These are phyloP conservation scores for Tuber umbilicatum DNA, from an alignment of 495 filamentous ascomycete genomes.

Conservation along the genomic window DNA sequence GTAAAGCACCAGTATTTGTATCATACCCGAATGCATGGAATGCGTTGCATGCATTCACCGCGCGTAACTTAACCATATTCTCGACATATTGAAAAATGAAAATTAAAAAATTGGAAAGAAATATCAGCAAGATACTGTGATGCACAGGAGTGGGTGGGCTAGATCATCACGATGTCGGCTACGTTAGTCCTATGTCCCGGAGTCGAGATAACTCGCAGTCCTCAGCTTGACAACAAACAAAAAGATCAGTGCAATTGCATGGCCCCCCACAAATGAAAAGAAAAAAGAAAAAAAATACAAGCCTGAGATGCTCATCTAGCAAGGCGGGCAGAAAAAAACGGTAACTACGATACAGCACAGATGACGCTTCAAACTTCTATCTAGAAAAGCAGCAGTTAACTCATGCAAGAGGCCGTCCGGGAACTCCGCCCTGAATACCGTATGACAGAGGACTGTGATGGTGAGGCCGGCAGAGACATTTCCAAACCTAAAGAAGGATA, in stretches of 20 bases:
- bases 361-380: background rate
- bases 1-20: background rate
- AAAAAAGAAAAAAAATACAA: background rate
- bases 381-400: background rate
- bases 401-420: background rate
- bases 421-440: background rate
- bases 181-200: background rate
- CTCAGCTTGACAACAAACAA: conserved; percentile 4
- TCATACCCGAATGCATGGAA: background rate
- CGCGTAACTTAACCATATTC: background rate
- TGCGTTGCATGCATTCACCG: background rate
- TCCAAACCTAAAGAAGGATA: background rate
- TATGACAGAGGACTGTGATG: background rate
- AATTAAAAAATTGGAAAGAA: background rate
- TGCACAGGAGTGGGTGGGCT: background rate
- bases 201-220: background rate
- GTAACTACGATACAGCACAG: background rate
- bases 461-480: background rate
- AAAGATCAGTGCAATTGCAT: background rate
- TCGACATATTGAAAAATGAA: background rate
- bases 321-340: background rate
- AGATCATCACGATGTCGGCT: background rate
- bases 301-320: background rate
- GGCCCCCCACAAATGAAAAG: background rate
- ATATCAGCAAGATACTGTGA: background rate